phyloP scores from a whole-genome alignment of 1,139 yeast genomes.

The Suhomyces yuchorum region DNA sequence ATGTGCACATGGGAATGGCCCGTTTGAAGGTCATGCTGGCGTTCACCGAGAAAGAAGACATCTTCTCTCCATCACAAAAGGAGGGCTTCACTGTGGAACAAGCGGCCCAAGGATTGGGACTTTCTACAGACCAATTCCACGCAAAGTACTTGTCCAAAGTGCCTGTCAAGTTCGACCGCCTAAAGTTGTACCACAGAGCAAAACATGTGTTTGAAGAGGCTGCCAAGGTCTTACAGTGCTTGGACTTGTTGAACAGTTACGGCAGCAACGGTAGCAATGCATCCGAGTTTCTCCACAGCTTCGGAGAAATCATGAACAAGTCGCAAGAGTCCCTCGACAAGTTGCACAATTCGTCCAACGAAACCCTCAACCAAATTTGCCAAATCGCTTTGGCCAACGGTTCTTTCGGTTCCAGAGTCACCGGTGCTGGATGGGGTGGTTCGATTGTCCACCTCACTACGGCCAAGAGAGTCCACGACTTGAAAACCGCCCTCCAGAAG shows the following conservation, averaged over 20 bases:
- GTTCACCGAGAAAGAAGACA: slow-evolving; percentile 39
- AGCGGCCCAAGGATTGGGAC: slow-evolving; percentile 48
- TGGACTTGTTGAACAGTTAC: slow-evolving; percentile 34
- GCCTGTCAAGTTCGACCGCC: slow-evolving; percentile 57
- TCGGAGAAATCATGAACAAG: slow-evolving; percentile 61
- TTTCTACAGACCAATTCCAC: slow-evolving; percentile 46
- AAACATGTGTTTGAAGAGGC: slow-evolving; percentile 69
- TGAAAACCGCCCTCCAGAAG: slow-evolving; percentile 49
- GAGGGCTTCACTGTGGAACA: slow-evolving; percentile 55
- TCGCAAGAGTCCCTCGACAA: slow-evolving; percentile 57
- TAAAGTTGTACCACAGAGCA: slow-evolving; percentile 61
- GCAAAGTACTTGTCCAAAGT: slow-evolving; percentile 50
- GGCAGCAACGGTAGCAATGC: slow-evolving; percentile 18
- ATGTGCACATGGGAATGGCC: slow-evolving; percentile 46
- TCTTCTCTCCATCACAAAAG: slow-evolving; percentile 33
- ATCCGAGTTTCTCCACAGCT: slow-evolving; percentile 32
- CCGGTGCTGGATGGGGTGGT: slow-evolving; percentile 88
- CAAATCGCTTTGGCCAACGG: slow-evolving; percentile 57
- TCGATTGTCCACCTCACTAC: slow-evolving; percentile 67
- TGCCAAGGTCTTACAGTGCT: slow-evolving; percentile 56
- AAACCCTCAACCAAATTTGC: slow-evolving; percentile 55
- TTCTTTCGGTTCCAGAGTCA: slow-evolving; percentile 66
- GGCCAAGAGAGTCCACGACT: slow-evolving; percentile 42
- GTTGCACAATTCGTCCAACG: slow-evolving; percentile 57
- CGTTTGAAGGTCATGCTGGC: slow-evolving; percentile 43